Evolutionary conservation across 2,329 filamentous ascomycete genomes (phyloP).

Genomic region (Ceratocystis lukuohia): DNA sequence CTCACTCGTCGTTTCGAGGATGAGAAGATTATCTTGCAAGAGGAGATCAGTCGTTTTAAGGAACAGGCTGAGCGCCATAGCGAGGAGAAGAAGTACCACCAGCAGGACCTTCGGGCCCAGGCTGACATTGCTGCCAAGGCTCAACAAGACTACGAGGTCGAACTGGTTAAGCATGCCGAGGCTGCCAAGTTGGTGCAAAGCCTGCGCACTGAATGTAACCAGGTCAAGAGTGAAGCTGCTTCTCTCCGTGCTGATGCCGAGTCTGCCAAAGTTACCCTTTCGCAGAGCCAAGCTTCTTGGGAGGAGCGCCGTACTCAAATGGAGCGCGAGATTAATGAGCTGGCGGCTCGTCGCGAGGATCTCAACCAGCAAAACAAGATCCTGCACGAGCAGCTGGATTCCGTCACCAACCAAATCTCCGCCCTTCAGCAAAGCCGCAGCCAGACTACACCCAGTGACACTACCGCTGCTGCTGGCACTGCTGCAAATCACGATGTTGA

Average conservation of each 20-base stretch:
- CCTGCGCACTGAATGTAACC: slow-evolving; percentile 66
- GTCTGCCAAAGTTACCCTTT: slow-evolving; percentile 63
- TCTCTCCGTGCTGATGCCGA: slow-evolving; percentile 69
- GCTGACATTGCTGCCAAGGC: slow-evolving; percentile 86
- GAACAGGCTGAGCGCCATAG: slow-evolving; percentile 70
- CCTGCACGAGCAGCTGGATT: slow-evolving; percentile 78
- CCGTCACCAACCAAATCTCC: slow-evolving; percentile 64
- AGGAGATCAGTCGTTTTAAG: slow-evolving; percentile 67
- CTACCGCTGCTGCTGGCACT: slow-evolving; percentile 23
- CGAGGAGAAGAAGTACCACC: slow-evolving; percentile 69
- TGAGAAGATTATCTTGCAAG: slow-evolving; percentile 65
- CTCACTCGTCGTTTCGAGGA: slow-evolving; percentile 58
- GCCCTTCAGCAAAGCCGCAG: slow-evolving; percentile 63
- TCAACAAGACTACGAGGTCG: slow-evolving; percentile 88
- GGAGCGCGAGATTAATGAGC: slow-evolving; percentile 69
- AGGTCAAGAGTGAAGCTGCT: slow-evolving; percentile 65
- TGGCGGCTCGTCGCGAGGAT: slow-evolving; percentile 69
- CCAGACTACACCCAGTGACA: slow-evolving; percentile 30
- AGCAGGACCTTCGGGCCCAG: slow-evolving; percentile 83
- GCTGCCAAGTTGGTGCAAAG: slow-evolving; percentile 75
- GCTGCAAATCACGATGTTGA: slow-evolving; percentile 44
- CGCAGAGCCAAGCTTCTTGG: slow-evolving; percentile 79
- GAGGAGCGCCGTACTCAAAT: slow-evolving; percentile 65
- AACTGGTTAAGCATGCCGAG: slow-evolving; percentile 88
- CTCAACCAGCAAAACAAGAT: slow-evolving; percentile 80